Base-by-base conservation (phyloP, 106 monocot genomes). In the Posidonia australis region DNA sequence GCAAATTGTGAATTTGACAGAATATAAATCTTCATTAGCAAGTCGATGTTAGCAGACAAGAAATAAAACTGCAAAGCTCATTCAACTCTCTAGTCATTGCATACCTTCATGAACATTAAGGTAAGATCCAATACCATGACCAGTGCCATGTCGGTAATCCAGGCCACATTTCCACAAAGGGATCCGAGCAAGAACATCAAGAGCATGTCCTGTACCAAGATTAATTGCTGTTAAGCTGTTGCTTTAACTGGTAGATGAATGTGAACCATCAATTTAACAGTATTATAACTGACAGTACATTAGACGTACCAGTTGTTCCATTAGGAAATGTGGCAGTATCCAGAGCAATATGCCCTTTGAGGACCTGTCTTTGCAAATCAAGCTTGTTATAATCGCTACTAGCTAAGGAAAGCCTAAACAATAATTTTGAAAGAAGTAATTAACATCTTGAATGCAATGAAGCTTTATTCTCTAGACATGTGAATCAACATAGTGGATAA, bases 31-130 rank as follows among this genome's bases (percentile, higher is more conserved):
- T 36, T 36, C 36, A 36, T 36, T 36, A 36, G 2, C 36, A 36
- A 36, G 36, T 36, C 7, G 7, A 36, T 36, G n/a, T n/a, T 7
- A 36, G 36, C 7, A 4, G 36, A 36, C 7, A 36, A 36, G 7
- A 7, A 36, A 36, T 36, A 36, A 7, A 36, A 36, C 36, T 36
- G 2, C 36, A 36, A 36, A 36, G 7, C 7, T 2, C 36, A 36
- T 43, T 61, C 19, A 42, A 9, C 22, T 10, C 13, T 27, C 22
- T 46, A 5, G 36, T 36, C 36, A 36, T 36, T 36, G 36, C 6
- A 72, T 52, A 94, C 93, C 94, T 90, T 96, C 94, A 79, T 96
- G 94, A 78, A 96, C 94, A 78, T 87, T 82, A 27, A 96, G 67
- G 60, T 84, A 90, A 68, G 86, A 90, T 68, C 94, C 94, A 74